Base-by-base conservation (phyloP, 78 protist genomes). In the Dictyostelium intermedium region DNA sequence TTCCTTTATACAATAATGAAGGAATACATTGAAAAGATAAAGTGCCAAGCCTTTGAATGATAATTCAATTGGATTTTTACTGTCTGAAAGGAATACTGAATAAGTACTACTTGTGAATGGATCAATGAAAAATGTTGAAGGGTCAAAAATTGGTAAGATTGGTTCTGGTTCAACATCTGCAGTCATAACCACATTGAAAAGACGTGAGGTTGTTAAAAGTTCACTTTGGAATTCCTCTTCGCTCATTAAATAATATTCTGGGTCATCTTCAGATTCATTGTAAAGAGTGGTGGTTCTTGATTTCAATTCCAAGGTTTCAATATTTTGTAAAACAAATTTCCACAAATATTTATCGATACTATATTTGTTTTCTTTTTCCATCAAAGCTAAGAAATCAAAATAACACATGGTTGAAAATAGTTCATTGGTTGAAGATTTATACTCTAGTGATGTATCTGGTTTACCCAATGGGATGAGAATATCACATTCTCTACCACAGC, bases 181-280 rank as follows among this genome's bases (percentile, higher is more conserved):
- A 6, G 82, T 70, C 92, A 87, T 87, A 30, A 87, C 41, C 0
- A 87, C 92, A 37, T 87, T 25, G 53, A 60, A 87, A 47, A 87
- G 61, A 25, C 78, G 13, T 53, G 78, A 77, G 4, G 66, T 20
- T 37, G 92, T 87, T 13, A 69, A 43, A 41, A 87, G 6, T 76
- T 87, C 92, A 73, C 78, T 87, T 56, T 74, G 61, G 78, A 87
- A 87, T 45, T 87, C 92, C 1, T 43, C n/a, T 61, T 87, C 85
- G 8, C 35, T 87, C 92, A 87, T 87, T 34, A 77, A 32, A 53
- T 34, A 78, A 20, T 87, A 87, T 45, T 41, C 61, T 78, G 30
- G 61, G 39, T 74, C 82, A 13, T 30, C 8, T 37, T 41, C 83
- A 5, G n/a, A 18, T 43, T 37, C 63, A 41, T 37, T 56, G 30